Base-by-base conservation (phyloP, 352 stramenopile species). In the Proteromonas lacertae region DNA sequence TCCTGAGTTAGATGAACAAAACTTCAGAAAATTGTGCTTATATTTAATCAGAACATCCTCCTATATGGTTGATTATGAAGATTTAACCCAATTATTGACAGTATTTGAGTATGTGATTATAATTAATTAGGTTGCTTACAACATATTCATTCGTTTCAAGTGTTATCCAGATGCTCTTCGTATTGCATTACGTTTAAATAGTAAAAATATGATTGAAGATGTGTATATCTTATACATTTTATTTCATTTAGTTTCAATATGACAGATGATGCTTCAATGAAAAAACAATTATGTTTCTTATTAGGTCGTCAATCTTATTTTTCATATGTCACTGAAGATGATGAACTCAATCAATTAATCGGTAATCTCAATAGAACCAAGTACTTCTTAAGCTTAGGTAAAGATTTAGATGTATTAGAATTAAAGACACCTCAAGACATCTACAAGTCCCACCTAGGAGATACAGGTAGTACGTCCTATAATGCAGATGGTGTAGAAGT, bases 61-160 rank as follows among this genome's bases (percentile, higher is more conserved):
- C 55, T 97, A 84, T 52, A 92, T 95, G 68, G 74, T 68, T n/a
- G 84, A 96, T 56, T 75, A 74, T 0, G 84, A 99, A 43, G 83
- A 96, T 50, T 60, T 93, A 1, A 2, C 12, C 2, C 21, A n/a
- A 13, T 16, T 46, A 5, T 38, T 24, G 16, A 18, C n/a, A n/a
- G n/a, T n/a, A n/a, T n/a, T n/a, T n/a, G n/a, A n/a, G n/a, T n/a
- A n/a, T 13, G 23, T 29, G 26, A 13, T 13, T 31, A 13, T 13
- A 31, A 31, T 31, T 31, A 13, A 51, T n/a, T n/a, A 67, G 40
- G 86, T 72, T 2, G 81, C 84, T 0, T 93, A 81, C 52, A 52
- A 74, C 40, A 66, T 99, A 43, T 99, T 90, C 46, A 46, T 79
- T 38, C 66, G 68, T 36, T 62, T 93, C 42, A 57, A 75, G 20